Base-by-base conservation (phyloP, 768 basidiomycete species). In the Podaxis sp. region DNA sequence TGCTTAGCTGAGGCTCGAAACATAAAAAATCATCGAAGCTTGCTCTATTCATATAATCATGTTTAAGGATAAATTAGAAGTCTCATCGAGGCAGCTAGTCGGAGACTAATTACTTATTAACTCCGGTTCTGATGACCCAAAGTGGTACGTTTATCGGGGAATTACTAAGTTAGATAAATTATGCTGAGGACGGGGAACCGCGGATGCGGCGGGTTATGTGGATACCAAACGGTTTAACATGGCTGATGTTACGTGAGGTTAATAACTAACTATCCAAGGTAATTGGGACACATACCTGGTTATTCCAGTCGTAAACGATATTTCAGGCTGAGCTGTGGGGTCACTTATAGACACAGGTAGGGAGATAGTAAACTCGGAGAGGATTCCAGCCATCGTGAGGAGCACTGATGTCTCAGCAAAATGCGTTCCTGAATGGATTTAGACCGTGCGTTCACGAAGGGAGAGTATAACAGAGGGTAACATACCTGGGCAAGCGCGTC, bases 361-460 rank as follows among this genome's bases (percentile, higher is more conserved):
- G 5, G 56, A 58, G 19, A 70, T 60, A 2, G 12, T 55, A 42
- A 60, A 70, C 22, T 30, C 36, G 13, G 63, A 46, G 9, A 70
- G 51, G 12, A 67, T 68, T 22, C 59, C 63, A 15, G 62, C 64
- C 66, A 70, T 68, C 5, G 57, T 63, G 24, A 67, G 56, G 15
- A 70, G 66, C 30, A 68, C 61, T 19, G 66, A 64, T 15, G 66
- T 67, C 52, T 70, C 67, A 4, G 69, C 67, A 33, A 70, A 70
- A 54, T 67, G 63, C 3, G 48, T 28, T 19, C 69, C 69, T 70
- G 38, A 6, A 17, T 22, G 17, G 26, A 12, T 7, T 6, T 39
- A 6, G 53, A 39, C 38, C 2, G n/a, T 6, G 4, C 4, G 6
- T 11, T 57, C 11, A 39, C 1, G 24, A 30, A 46, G 12, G 49